Evolutionary conservation across 2,329 filamentous ascomycete genomes (phyloP).

Genomic region (Penicillium freii): DNA sequence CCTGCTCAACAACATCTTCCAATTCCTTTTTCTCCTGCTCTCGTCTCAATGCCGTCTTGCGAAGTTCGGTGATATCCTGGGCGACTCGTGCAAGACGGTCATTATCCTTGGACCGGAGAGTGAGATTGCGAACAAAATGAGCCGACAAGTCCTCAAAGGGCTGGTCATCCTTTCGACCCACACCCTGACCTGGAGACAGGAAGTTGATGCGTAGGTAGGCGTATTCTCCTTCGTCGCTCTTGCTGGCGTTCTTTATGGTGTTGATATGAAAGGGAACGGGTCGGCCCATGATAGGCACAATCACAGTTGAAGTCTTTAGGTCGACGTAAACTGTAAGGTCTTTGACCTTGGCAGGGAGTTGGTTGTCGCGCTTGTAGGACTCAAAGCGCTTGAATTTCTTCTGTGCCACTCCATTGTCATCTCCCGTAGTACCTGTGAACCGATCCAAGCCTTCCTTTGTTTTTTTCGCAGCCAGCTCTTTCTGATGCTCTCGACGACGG

Average conservation of each 20-base stretch:
- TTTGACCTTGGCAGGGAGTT: slow-evolving; percentile 77
- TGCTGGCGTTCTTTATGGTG: slow-evolving; percentile 98
- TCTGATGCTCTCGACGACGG: slow-evolving; percentile 85
- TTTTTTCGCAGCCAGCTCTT: slow-evolving; percentile 82
- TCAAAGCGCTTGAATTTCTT: slow-evolving; percentile 99
- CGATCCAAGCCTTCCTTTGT: slow-evolving; percentile 81
- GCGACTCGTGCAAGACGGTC: slow-evolving; percentile 87
- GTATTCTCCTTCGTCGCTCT: slow-evolving; percentile 93
- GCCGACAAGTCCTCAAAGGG: slow-evolving; percentile 95
- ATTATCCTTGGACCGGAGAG: slow-evolving; percentile 87
- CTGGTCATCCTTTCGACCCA: slow-evolving; percentile 94
- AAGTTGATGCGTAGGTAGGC: slow-evolving; percentile 96
- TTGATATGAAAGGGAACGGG: slow-evolving; percentile 97
- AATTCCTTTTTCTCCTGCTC: slow-evolving; percentile 99
- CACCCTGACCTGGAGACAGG: slow-evolving; percentile 92
- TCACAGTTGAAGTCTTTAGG: slow-evolving; percentile 81
- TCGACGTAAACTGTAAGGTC: slow-evolving; percentile 90
- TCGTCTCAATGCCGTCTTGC: slow-evolving; percentile 84
- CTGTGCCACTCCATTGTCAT: slow-evolving; percentile 83
- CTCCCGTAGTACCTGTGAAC: slow-evolving; percentile 81
- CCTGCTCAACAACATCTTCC: slow-evolving; percentile 98
- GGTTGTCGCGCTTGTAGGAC: slow-evolving; percentile 97
- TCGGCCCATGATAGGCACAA: slow-evolving; percentile 94
- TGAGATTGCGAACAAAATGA: slow-evolving; percentile 93
- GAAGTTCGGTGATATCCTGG: slow-evolving; percentile 91